Evolutionary conservation across 495 filamentous ascomycete species (phyloP), one percentile per base, ranked within the genome.

Genomic region (Penicillium crystallinum): DNA sequence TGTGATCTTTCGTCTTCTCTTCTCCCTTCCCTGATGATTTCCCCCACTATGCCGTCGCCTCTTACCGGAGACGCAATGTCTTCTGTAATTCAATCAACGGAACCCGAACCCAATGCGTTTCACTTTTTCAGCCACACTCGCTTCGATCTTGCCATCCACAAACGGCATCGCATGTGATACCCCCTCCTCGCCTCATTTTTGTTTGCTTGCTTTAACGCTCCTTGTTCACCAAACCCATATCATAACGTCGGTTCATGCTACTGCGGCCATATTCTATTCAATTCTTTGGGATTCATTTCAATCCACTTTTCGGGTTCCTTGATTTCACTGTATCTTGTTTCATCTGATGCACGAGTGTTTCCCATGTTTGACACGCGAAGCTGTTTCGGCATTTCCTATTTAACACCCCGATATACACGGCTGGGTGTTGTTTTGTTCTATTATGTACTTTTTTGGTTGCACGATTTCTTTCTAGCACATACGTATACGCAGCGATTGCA

Each of bases 81-180:
- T 33, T 50, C 19, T 34, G 17, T 23, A 48, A 4, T 29, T 41
- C 39, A 12, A 25, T 40, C 25, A 38, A 12, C 23, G 7, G 3
- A n/a, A 18, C 25, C 50, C 39, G 31, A 43, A 34, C 15, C 10
- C 25, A 4, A 48, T 29, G 25, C 15, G 6, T 30, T 54, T 38
- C 19, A 37, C 14, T 23, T 49, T 19, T 47, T 50, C 29, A 17
- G 38, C 39, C 48, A 54, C 56, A 38, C 52, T 55, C 58, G 58
- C 49, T 36, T 65, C 55, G 59, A 63, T 61, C 49, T 64, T 53
- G 58, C 45, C 37, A 49, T 43, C 47, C 38, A 54, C 53, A 52
- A 51, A 56, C 46, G 63, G 55, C 50, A 56, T 63, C 62, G 59
- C 59, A 63, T 67, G 57, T 67, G 62, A 67, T 67, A 67, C 64